phyloP scores from a whole-genome alignment of 1,139 yeast species.

The Chernovozyma aurita region DNA sequence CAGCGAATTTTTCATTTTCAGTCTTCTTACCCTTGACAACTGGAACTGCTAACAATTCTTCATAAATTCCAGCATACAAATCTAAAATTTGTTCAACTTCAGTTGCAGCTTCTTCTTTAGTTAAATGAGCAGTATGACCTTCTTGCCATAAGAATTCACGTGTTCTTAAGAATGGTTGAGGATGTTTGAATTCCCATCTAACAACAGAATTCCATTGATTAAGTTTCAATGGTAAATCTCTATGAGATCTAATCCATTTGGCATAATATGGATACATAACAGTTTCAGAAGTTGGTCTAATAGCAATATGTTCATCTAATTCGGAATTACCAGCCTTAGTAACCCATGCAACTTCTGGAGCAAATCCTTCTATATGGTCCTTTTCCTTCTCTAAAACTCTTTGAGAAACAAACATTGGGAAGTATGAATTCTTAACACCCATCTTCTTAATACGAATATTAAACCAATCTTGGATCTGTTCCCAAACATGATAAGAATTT shows the following conservation, averaged over 20 bases:
- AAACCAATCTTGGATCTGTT: conserved; percentile 84
- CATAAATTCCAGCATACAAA: conserved; percentile 78
- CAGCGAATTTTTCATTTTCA: conserved; percentile 97
- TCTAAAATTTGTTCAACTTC: conserved; percentile 89
- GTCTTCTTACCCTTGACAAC: conserved; percentile 94
- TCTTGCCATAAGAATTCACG: conserved; percentile 99
- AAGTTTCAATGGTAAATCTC: conserved; percentile 92
- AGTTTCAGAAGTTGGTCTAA: conserved; percentile 98
- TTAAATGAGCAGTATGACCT: conserved; percentile 97
- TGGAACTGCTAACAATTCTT: conserved; percentile 94
- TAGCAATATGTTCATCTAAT: conserved; percentile 96
- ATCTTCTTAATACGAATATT: conserved; percentile 72
- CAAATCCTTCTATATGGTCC: conserved; percentile 98
- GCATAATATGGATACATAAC: conserved; percentile 99
- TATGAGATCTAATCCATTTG: conserved; percentile 97
- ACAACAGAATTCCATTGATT: conserved; percentile 99
- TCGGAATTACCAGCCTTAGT: conserved; percentile 93
- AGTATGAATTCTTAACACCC: conserved; percentile 93
- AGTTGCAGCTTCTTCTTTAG: conserved; percentile 68
- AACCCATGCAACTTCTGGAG: conserved; percentile 99
- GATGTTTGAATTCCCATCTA: conserved; percentile 99
- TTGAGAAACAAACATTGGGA: conserved; percentile 97
- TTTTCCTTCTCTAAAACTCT: conserved; percentile 94
- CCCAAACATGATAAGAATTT: conserved; percentile 93
- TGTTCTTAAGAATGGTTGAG: conserved; percentile 98